A percentile compares a stretch with the other conserved stretches of the same genome.
phyloP scores from a whole-genome alignment of 2,329 filamentous ascomycete genomes.

The Fusarium chuoi region DNA sequence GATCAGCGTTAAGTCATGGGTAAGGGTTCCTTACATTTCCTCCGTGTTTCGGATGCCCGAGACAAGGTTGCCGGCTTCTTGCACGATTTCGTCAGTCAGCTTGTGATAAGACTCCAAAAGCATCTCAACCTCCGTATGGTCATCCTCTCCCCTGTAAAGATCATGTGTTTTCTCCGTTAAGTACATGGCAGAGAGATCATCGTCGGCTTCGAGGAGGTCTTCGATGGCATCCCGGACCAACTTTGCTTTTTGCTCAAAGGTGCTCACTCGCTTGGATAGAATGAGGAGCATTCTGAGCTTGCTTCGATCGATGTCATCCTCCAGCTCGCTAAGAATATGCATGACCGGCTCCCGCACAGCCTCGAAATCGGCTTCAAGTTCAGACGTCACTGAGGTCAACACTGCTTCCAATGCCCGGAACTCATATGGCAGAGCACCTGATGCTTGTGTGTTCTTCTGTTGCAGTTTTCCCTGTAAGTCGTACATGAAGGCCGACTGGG shows the following conservation, averaged over 20 bases:
- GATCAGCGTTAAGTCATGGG: background rate
- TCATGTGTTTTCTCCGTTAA: constrained; percentile 87
- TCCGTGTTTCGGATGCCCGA: constrained; percentile 97
- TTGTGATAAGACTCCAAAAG: constrained; percentile 97
- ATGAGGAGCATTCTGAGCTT: constrained; percentile 92
- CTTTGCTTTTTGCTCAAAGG: constrained; percentile 96
- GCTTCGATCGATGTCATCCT: constrained; percentile 96
- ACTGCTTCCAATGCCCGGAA: constrained; percentile 96
- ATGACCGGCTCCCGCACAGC: constrained; percentile 93
- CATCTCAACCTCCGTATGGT: constrained; percentile 97
- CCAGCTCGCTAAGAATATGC: constrained; percentile 85
- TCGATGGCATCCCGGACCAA: constrained; percentile 95
- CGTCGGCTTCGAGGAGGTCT: constrained; percentile 93
- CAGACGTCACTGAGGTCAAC: constrained; percentile 90
- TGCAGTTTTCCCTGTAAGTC: constrained; percentile 92
- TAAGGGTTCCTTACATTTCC: constrained; percentile 79
- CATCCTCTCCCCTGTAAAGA: constrained; percentile 77
- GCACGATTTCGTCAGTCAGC: constrained; percentile 96
- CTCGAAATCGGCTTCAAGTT: constrained; percentile 93
- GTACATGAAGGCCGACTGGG: constrained; percentile 97
- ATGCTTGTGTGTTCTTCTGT: constrained; percentile 72
- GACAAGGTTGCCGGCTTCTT: constrained; percentile 91
- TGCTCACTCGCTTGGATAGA: constrained; percentile 93
- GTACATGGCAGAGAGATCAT: constrained; percentile 95
- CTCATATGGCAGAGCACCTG: constrained; percentile 85